Conservation (phyloP, 2,329 filamentous ascomycete genomes). For the Truncatella angustata region DNA sequence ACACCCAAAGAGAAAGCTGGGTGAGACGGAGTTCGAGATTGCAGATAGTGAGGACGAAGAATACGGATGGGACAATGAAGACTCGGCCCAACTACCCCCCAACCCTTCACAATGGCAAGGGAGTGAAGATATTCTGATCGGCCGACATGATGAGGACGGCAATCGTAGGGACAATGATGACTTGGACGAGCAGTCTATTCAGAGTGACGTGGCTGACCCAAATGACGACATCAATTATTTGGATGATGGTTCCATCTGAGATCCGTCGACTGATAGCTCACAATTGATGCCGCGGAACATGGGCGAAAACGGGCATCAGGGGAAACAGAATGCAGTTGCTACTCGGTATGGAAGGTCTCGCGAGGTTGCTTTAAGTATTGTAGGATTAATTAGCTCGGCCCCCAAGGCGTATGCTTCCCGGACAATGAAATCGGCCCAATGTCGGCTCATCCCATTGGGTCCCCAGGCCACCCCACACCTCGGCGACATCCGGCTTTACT, state of each 20-base stretch:
- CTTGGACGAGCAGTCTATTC: slow-evolving; percentile 6
- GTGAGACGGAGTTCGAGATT: slow-evolving; percentile 58
- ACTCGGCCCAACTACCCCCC: slow-evolving; percentile 58
- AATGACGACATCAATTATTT: background rate
- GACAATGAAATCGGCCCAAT: slow-evolving; percentile 21
- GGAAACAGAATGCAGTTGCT: background rate
- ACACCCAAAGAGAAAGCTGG: slow-evolving; percentile 62
- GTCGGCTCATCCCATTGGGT: slow-evolving; percentile 17
- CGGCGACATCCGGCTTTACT: slow-evolving; percentile 23
- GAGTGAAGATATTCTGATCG: slow-evolving; percentile 61
- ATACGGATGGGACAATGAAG: slow-evolving; percentile 69
- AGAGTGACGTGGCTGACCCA: background rate
- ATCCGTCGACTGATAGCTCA: background rate
- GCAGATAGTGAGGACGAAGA: slow-evolving; percentile 65
- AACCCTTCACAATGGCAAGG: slow-evolving; percentile 68
- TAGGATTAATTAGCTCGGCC: background rate
- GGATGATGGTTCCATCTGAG: background rate
- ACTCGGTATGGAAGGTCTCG: background rate
- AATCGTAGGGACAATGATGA: slow-evolving; percentile 9
- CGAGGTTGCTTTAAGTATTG: background rate
- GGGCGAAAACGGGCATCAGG: background rate
- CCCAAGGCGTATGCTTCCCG: background rate
- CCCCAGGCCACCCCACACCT: slow-evolving; percentile 22
- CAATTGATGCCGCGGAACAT: background rate
- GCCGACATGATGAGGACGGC: slow-evolving; percentile 28